Percentiles rank a stretch among this genome's conserved stretches.
These are phyloP conservation scores for Penicillium sp. DNA, from an alignment of 2,329 filamentous ascomycete genomes.

Conservation along the genomic window DNA sequence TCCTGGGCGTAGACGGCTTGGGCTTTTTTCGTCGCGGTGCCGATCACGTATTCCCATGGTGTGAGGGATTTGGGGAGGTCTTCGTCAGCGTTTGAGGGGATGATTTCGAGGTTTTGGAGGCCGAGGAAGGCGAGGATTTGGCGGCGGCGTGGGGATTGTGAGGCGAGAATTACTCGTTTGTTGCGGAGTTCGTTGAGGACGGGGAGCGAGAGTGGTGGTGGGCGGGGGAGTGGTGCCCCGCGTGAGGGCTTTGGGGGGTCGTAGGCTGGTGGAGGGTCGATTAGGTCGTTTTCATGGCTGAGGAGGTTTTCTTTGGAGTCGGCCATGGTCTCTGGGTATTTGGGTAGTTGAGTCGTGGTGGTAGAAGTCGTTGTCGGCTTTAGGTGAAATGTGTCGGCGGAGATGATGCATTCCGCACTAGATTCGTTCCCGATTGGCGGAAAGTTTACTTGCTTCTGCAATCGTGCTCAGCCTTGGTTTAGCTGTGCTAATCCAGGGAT, in stretches of 20 bases:
- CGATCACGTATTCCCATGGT: conserved; percentile 84
- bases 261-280: conserved; percentile 35
- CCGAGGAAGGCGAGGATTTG: conserved; percentile 75
- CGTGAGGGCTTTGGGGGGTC: conserved; percentile 21
- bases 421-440: no score
- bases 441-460: no score
- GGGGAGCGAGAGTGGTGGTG: conserved; percentile 67
- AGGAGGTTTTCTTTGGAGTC: conserved; percentile 29
- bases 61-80: conserved; percentile 73
- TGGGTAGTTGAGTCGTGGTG: no score
- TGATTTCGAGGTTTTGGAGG: conserved; percentile 72
- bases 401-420: no score
- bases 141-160: conserved; percentile 76
- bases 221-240: conserved; percentile 31
- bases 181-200: conserved; percentile 68
- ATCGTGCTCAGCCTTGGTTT: no score
- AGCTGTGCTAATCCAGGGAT: no score
- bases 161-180: conserved; percentile 82
- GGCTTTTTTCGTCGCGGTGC: conserved; percentile 78
- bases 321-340: conserved; percentile 19
- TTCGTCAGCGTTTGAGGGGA: conserved; percentile 77
- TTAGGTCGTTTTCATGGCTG: conserved; percentile 12
- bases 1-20: conserved; percentile 63
- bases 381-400: background rate
- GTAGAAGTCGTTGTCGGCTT: conserved; percentile 1